These are phyloP conservation scores for Excoecaria cochinchinensis DNA, from an alignment of 345 rosid genomes.

Conservation along the genomic window DNA sequence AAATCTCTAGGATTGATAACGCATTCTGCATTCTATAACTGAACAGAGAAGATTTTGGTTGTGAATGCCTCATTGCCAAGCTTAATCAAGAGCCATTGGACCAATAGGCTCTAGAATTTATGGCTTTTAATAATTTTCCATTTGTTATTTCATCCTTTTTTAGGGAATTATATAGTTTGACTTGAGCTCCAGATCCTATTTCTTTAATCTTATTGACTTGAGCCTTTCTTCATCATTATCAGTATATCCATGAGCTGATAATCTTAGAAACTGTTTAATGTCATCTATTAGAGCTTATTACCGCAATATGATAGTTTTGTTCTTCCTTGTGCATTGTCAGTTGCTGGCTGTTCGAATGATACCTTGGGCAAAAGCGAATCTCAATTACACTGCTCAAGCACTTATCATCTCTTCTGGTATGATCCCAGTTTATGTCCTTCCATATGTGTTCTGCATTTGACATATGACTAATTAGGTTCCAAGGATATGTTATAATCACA, in stretches of 20 bases:
- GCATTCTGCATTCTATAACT: background rate
- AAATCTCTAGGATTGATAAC: background rate
- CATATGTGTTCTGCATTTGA: background rate
- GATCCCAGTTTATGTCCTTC: background rate
- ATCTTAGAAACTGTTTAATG: background rate
- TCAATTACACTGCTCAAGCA: conserved; percentile 71
- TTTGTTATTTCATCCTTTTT: background rate
- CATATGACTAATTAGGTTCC: background rate
- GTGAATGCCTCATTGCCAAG: background rate
- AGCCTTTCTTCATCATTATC: background rate
- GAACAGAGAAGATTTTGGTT: background rate
- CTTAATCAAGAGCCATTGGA: background rate
- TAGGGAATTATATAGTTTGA: background rate
- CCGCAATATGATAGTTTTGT: background rate
- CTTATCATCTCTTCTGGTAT: conserved; percentile 63
- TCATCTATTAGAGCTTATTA: background rate
- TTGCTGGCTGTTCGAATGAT: conserved; percentile 45
- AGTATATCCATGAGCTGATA: background rate
- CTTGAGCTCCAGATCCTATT: background rate
- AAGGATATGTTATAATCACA: background rate
- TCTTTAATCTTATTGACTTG: background rate
- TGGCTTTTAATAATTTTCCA: background rate
- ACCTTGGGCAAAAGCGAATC: conserved; percentile 80
- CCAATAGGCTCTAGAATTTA: background rate
- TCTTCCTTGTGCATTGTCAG: conserved; percentile 31